Evolutionary conservation across 495 filamentous ascomycete species (phyloP).

Genomic region (Daldinia grandis): DNA sequence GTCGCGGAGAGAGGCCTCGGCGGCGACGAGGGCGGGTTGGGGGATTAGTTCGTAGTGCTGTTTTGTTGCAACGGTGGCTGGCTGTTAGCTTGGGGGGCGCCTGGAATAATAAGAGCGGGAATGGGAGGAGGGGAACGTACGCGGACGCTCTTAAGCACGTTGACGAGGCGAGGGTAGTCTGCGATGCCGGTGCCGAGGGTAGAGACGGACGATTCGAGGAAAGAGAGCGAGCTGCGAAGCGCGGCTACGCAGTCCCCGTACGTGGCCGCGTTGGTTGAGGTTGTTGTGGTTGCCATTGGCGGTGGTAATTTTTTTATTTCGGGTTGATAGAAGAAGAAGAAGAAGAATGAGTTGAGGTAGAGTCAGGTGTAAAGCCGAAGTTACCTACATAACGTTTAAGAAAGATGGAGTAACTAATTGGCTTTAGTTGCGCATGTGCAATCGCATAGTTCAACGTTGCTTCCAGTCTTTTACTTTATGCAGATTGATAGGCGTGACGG

Average conservation of each 20-base stretch:
- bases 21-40: slow-evolving; percentile 56
- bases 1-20: slow-evolving; percentile 59
- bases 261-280: slow-evolving; percentile 40
- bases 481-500: neutral
- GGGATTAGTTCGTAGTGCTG: slow-evolving; percentile 63
- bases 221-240: slow-evolving; percentile 59
- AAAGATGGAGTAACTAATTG: neutral
- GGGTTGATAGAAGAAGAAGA: too few relatives aligned
- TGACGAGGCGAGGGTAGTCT: slow-evolving; percentile 57
- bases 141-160: slow-evolving; percentile 58
- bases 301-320: neutral
- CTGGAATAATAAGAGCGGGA: too few relatives aligned
- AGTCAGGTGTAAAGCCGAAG: neutral
- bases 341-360: neutral
- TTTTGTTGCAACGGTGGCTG: neutral
- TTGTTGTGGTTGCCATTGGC: slow-evolving; percentile 29
- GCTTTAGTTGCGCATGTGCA: neutral
- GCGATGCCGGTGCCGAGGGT: slow-evolving; percentile 55
- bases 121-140: slow-evolving; percentile 41
- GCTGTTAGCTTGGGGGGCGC: slow-evolving; percentile 8
- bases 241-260: slow-evolving; percentile 58
- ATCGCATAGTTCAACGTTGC: neutral
- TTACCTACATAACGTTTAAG: neutral
- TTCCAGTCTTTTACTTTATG: neutral
- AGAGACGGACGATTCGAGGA: slow-evolving; percentile 59